Evolutionary conservation across 306 rosid species (phyloP).

Genomic region (Castanopsis chinensis): DNA sequence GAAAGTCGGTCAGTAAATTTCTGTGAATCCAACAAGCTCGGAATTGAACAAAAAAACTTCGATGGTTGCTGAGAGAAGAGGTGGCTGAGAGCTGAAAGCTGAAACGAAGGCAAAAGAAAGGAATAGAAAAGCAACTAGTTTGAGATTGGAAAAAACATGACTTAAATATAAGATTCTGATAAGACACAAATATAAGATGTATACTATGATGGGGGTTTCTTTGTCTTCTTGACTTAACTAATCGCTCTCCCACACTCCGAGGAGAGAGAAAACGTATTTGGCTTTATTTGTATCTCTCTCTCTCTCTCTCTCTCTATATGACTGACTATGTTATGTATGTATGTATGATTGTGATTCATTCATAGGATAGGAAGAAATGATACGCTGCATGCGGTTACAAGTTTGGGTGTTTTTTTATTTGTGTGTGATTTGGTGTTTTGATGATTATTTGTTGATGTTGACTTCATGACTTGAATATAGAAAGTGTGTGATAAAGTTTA

Average conservation of each 20-base stretch:
- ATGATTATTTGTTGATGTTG: too few relatives aligned
- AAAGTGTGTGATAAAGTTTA: too few relatives aligned
- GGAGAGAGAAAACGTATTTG: slow-evolving; percentile 5
- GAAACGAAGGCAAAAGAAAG: not conserved
- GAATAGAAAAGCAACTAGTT: not conserved
- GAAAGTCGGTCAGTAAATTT: slow-evolving; percentile 15
- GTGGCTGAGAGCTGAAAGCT: slow-evolving; percentile 8
- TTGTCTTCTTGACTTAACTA: slow-evolving; percentile 37
- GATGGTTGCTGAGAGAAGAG: not conserved
- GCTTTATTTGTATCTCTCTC: not conserved
- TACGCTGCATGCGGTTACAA: too few relatives aligned
- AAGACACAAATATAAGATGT: not conserved
- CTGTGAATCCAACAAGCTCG: not conserved
- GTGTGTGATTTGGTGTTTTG: too few relatives aligned
- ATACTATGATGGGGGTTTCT: not conserved
- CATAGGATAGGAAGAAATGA: too few relatives aligned
- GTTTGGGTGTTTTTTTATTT: too few relatives aligned
- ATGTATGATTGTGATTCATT: too few relatives aligned
- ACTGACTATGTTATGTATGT: too few relatives aligned
- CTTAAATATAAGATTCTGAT: slow-evolving; percentile 14
- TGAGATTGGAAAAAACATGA: not conserved
- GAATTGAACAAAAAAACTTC: slow-evolving; percentile 13
- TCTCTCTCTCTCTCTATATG: too few relatives aligned
- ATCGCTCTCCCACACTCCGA: not conserved
- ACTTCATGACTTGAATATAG: too few relatives aligned